Evolutionary conservation across 2,329 filamentous ascomycete genomes (phyloP).

Genomic region (Leptographium lundbergii): DNA sequence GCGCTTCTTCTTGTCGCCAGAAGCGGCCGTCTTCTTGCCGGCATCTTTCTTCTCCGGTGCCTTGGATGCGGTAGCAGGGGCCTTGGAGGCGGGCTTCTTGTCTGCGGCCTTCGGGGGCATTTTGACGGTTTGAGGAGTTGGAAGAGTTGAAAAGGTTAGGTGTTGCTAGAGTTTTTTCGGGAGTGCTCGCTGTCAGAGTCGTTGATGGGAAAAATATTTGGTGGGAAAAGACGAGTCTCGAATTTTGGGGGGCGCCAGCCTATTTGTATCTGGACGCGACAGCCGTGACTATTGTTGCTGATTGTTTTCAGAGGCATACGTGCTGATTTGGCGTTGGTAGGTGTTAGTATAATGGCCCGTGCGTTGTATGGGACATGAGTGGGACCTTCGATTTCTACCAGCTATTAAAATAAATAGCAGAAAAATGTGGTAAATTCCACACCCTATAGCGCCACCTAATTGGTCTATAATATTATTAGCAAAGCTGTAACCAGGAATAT

Average conservation of each 20-base stretch:
- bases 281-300: constrained; percentile 38
- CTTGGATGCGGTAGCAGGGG: constrained; percentile 61
- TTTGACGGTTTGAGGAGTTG: constrained; percentile 31
- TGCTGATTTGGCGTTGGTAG: constrained; percentile 13
- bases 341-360: constrained; percentile 6
- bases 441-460: neutral
- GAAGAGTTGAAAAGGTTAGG: constrained; percentile 2
- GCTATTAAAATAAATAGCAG: neutral
- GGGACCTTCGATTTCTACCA: neutral
- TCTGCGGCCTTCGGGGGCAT: constrained; percentile 97
- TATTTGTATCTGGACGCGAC: constrained; percentile 51
- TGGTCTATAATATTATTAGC: neutral
- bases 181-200: constrained; percentile 8
- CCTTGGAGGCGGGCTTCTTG: constrained; percentile 99
- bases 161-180: constrained; percentile 6
- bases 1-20: constrained; percentile 99
- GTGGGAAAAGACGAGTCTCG: constrained; percentile 25
- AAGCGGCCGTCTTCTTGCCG: constrained; percentile 96
- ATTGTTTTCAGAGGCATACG: constrained; percentile 24
- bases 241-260: constrained; percentile 35
- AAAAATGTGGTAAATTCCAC: neutral
- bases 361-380: constrained; percentile 2
- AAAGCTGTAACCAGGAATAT: neutral
- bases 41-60: constrained; percentile 95
- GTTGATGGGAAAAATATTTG: constrained; percentile 18